A percentile compares a stretch with the other conserved stretches of the same genome.
phyloP scores from a whole-genome alignment of 208 protist genomes.

The Angomonas deanei region DNA sequence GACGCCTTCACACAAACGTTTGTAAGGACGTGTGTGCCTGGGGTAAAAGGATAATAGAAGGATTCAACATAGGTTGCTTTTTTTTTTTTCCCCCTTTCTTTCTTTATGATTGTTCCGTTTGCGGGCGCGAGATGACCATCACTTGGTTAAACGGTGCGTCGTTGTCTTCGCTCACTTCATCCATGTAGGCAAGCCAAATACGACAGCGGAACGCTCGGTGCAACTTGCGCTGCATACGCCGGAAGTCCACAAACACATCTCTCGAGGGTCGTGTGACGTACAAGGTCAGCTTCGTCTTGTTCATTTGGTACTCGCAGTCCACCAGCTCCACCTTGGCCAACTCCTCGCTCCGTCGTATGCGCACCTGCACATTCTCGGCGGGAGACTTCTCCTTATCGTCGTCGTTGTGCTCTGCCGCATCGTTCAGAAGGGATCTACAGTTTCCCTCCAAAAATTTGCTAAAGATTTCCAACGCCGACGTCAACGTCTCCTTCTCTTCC shows the following conservation, averaged over 20 bases:
- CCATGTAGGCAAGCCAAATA: constrained; percentile 76
- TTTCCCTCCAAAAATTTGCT: not conserved
- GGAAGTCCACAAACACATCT: constrained; percentile 59
- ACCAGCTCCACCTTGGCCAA: constrained; percentile 21
- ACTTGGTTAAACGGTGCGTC: constrained; percentile 16
- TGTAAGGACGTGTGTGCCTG: no score
- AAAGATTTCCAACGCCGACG: not conserved
- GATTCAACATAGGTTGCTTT: not conserved
- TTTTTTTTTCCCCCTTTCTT: not conserved
- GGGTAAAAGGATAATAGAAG: not conserved
- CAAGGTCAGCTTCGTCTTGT: constrained; percentile 63
- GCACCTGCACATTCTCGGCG: constrained; percentile 19
- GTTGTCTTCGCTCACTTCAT: constrained; percentile 46
- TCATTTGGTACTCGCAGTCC: constrained; percentile 64
- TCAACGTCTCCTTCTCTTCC: not conserved
- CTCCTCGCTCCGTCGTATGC: not conserved
- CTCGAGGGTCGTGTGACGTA: constrained; percentile 44
- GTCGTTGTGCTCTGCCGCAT: not conserved
- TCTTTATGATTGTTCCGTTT: not conserved
- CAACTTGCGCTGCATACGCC: constrained; percentile 67
- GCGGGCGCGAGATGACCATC: not conserved
- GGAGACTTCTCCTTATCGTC: constrained; percentile 7
- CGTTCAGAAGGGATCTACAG: not conserved
- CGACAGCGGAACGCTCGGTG: constrained; percentile 58
- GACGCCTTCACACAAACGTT: no score